phyloP scores from a whole-genome alignment of 441 rosid species.

The Erysimum pusillum region DNA sequence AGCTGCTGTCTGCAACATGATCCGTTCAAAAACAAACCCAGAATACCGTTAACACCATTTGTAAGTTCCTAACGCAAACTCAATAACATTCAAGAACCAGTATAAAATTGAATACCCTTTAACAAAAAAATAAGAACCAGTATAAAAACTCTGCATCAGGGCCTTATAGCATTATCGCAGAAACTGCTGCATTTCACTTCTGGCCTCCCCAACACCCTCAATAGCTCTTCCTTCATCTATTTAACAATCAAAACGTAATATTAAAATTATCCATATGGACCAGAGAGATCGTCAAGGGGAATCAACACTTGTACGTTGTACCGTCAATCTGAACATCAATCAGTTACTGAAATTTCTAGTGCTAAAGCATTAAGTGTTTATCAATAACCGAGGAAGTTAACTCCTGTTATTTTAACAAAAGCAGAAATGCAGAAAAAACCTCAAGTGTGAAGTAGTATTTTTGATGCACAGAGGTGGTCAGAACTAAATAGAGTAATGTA shows the following conservation, averaged over 20 bases:
- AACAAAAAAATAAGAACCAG: no score
- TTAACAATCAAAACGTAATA: background rate
- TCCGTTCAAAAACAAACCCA: background rate
- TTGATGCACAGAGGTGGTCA: conserved; percentile 17
- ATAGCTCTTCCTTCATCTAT: conserved; percentile 70
- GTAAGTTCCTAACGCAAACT: background rate
- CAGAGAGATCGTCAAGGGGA: conserved; percentile 71
- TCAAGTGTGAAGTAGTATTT: conserved; percentile 36
- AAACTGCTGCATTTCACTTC: conserved; percentile 77
- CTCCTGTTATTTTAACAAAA: background rate
- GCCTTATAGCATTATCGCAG: conserved; percentile 14
- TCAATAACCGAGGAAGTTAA: background rate
- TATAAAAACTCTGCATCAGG: conserved; percentile 14
- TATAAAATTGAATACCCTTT: no score
- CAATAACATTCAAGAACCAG: background rate
- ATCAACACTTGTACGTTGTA: conserved; percentile 52
- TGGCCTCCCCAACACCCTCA: conserved; percentile 73
- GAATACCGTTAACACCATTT: background rate
- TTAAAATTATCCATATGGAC: conserved; percentile 42
- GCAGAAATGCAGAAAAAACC: conserved; percentile 25
- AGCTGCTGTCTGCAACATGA: conserved; percentile 60
- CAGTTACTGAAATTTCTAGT: conserved; percentile 5
- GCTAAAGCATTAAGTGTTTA: background rate
- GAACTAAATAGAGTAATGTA: conserved; percentile 2
- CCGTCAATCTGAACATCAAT: conserved; percentile 62